These are phyloP conservation scores for Seminavis robusta DNA, from an alignment of 108 stramenopile genomes.

Conservation along the genomic window DNA sequence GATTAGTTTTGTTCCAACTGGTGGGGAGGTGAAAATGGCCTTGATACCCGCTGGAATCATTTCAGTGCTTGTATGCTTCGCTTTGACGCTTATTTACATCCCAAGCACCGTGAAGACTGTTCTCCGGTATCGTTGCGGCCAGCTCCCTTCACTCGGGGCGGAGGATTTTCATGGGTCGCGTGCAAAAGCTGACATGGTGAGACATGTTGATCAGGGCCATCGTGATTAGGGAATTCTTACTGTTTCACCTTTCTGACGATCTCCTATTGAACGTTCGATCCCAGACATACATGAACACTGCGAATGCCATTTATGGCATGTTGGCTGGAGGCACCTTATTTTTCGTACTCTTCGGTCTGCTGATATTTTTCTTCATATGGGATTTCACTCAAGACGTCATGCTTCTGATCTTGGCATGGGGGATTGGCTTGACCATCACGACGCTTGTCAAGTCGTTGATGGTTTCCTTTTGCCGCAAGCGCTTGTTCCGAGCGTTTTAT, in stretches of 20 bases:
- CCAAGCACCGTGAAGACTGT: no score
- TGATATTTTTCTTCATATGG: slow-evolving; percentile 38
- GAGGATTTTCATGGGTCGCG: background rate
- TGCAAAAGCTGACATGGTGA: background rate
- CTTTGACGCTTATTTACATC: slow-evolving; percentile 16
- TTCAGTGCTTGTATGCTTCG: slow-evolving; percentile 1
- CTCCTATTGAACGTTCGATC: no score
- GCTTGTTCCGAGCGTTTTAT: slow-evolving; percentile 28
- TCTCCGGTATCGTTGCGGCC: no score
- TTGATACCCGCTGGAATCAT: slow-evolving; percentile 9
- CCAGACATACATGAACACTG: slow-evolving; percentile 27
- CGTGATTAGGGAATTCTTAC: background rate
- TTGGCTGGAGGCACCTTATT: slow-evolving; percentile 19
- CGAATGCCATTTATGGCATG: slow-evolving; percentile 23
- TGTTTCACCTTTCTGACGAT: no score
- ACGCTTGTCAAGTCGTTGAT: slow-evolving; percentile 28
- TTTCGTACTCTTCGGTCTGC: slow-evolving; percentile 13
- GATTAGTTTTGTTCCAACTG: slow-evolving; percentile 14
- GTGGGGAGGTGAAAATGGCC: slow-evolving; percentile 5
- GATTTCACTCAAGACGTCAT: slow-evolving; percentile 11
- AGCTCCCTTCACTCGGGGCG: background rate
- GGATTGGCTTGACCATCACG: slow-evolving; percentile 26
- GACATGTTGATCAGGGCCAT: background rate
- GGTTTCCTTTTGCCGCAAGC: slow-evolving; percentile 21
- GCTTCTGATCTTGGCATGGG: slow-evolving; percentile 20